These are phyloP conservation scores for Dictyostelium discoideum DNA, from an alignment of 78 protist genomes.

Conservation along the genomic window dicty_2.7 NC_007088.5:7946501-7947000, in stretches of 20 bases:
- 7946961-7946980: neutral
- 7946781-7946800: slow-evolving; percentile 74
- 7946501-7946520: slow-evolving; percentile 61
- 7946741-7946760: slow-evolving; percentile 36
- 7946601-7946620: slow-evolving; percentile 12
- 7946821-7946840: slow-evolving; percentile 9
- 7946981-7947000: slow-evolving; percentile 37
- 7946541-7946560: slow-evolving; percentile 58
- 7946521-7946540: slow-evolving; percentile 54
- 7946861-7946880: slow-evolving; percentile 57
- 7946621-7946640: slow-evolving; percentile 20
- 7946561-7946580: slow-evolving; percentile 43
- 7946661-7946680: slow-evolving; percentile 53
- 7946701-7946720: slow-evolving; percentile 9
- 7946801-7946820: neutral
- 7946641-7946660: slow-evolving; percentile 1
- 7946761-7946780: slow-evolving; percentile 41
- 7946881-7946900: slow-evolving; percentile 69
- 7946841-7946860: slow-evolving; percentile 4
- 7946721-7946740: slow-evolving; percentile 2
- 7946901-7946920: slow-evolving; percentile 72
- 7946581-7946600: slow-evolving; percentile 19
- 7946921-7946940: slow-evolving; percentile 67
- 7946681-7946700: slow-evolving; percentile 56
- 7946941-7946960: neutral